A percentile compares a stretch with the other conserved stretches of the same genome.
Evolutionary conservation across 257 asterid genomes (phyloP).

Genomic region (Jacaranda copaia): DNA sequence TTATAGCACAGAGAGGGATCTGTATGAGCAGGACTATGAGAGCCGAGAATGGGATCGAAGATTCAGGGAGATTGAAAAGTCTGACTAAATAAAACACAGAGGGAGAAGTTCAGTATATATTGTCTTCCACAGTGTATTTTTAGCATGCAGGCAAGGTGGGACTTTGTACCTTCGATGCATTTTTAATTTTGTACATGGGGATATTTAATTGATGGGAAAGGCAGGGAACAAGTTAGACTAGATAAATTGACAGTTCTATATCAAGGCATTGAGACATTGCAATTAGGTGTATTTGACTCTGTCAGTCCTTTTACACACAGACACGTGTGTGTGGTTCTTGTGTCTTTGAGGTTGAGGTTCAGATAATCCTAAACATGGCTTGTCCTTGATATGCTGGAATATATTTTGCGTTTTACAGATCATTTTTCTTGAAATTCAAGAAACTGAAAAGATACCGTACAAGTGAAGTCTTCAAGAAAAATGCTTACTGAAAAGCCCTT

Average conservation of each 20-base stretch:
- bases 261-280: background rate
- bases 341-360: too few species aligned
- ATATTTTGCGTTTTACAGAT: too few species aligned
- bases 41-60: slow-evolving; percentile 79
- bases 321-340: too few species aligned
- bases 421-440: too few species aligned
- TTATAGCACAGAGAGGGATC: slow-evolving; percentile 83
- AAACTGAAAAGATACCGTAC: too few species aligned
- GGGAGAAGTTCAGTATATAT: background rate
- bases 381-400: too few species aligned
- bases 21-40: slow-evolving; percentile 81
- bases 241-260: background rate
- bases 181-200: slow-evolving; percentile 12
- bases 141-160: slow-evolving; percentile 19
- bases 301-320: background rate
- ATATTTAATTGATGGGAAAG: slow-evolving; percentile 22
- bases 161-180: slow-evolving; percentile 8
- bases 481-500: too few species aligned
- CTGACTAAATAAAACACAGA: slow-evolving; percentile 41
- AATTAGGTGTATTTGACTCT: background rate
- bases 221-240: slow-evolving; percentile 11
- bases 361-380: too few species aligned
- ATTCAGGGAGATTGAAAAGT: slow-evolving; percentile 74
- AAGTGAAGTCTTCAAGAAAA: too few species aligned
- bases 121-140: background rate